Percentiles rank a stretch among this genome's conserved stretches.
Conservation (phyloP, 345 rosid species). For the Carallia brachiata region DNA sequence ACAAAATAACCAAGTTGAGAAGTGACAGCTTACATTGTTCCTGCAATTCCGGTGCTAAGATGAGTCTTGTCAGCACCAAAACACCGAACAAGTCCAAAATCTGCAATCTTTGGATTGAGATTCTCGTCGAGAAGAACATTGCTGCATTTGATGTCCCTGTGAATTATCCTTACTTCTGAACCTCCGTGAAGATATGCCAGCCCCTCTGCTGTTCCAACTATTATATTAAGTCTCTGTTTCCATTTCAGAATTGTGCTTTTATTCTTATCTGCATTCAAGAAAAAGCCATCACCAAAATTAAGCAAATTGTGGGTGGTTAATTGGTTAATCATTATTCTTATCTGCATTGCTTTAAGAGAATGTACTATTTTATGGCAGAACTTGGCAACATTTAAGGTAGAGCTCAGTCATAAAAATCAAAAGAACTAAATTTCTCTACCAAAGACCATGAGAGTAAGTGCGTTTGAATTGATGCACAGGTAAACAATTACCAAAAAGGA, state of each 20-base stretch:
- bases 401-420: too few relatives aligned
- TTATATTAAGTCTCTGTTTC: constrained; percentile 39
- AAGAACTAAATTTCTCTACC: too few relatives aligned
- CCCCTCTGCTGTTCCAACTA: constrained; percentile 52
- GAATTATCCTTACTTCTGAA: constrained; percentile 38
- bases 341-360: too few relatives aligned
- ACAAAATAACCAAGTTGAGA: neutral
- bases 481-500: constrained; percentile 43
- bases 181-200: constrained; percentile 56
- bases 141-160: constrained; percentile 55
- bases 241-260: constrained; percentile 30
- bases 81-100: constrained; percentile 54
- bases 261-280: constrained; percentile 30
- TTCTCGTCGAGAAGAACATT: constrained; percentile 51
- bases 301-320: too few relatives aligned
- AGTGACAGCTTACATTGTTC: constrained; percentile 42
- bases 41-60: constrained; percentile 55
- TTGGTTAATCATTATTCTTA: too few relatives aligned
- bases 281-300: neutral
- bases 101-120: constrained; percentile 47
- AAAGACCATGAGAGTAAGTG: neutral
- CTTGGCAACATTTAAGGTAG: too few relatives aligned
- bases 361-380: too few relatives aligned
- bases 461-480: constrained; percentile 8
- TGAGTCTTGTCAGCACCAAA: constrained; percentile 46